Evolutionary conservation across 352 stramenopile genomes (phyloP), one percentile per base, ranked within the genome.

Genomic region (Globisporangium okanoganense): DNA sequence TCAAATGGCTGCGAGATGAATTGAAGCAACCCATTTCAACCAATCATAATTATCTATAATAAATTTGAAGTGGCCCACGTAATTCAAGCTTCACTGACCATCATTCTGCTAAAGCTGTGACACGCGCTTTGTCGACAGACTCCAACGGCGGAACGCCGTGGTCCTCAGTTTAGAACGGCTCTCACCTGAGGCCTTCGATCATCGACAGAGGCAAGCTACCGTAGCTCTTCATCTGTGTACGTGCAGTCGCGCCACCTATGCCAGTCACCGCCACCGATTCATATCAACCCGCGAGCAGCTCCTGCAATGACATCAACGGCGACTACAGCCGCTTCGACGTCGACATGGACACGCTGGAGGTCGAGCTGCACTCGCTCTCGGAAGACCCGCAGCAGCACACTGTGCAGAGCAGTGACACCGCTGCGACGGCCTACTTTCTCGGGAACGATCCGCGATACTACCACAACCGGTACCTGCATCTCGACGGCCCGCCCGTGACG

Each of bases 131-230:
- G 29, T 33, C 29, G n/a, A 33, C 29, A 33, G 29, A 3, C 29
- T 33, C 29, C 49, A 64, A 47, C 58, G 20, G 58, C 58, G 58
- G 58, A 64, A 64, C 18, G 58, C 56, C 29, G 33, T n/a, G 22
- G 22, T 18, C 29, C 51, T 47, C 44, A 60, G 40, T 60, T 60
- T 52, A 20, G 54, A 60, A 60, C 29, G 6, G n/a, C n/a, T n/a
- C n/a, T n/a, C n/a, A n/a, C n/a, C n/a, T n/a, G n/a, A n/a, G n/a
- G n/a, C n/a, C n/a, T n/a, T n/a, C n/a, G n/a, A n/a, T n/a, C n/a
- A n/a, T n/a, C n/a, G n/a, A n/a, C n/a, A n/a, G n/a, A n/a, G n/a
- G n/a, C n/a, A n/a, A n/a, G n/a, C n/a, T n/a, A n/a, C n/a, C n/a
- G n/a, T n/a, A n/a, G n/a, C n/a, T n/a, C n/a, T n/a, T n/a, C n/a